Evolutionary conservation across 306 rosid species (phyloP).

Genomic region (Inga oerstediana): DNA sequence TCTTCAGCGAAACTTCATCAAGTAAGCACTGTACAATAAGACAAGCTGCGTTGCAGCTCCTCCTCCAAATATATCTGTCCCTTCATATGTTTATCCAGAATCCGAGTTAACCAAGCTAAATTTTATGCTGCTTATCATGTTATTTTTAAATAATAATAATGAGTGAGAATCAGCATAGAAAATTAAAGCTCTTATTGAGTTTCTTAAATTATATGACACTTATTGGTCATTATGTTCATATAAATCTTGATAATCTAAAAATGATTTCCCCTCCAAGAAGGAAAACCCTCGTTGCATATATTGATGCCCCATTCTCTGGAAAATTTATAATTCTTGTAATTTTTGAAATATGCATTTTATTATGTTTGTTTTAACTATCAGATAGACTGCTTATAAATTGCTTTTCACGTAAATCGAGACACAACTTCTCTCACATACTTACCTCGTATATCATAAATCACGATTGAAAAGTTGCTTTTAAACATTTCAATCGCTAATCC

Average conservation of each 20-base stretch:
- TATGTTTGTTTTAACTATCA: no score
- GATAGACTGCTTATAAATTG: no score
- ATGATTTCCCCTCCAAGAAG: background rate
- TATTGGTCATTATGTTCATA: background rate
- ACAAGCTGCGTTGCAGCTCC: background rate
- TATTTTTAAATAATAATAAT: background rate
- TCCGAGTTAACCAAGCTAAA: no score
- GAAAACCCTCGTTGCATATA: background rate
- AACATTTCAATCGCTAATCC: no score
- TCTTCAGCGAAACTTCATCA: slow-evolving; percentile 9
- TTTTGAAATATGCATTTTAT: background rate
- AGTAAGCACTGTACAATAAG: background rate
- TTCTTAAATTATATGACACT: background rate
- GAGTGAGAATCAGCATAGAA: background rate
- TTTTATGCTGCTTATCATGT: background rate
- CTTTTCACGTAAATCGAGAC: no score
- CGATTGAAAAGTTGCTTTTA: no score
- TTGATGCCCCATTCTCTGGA: background rate
- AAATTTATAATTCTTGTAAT: no score
- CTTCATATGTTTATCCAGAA: background rate
- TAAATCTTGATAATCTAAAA: background rate
- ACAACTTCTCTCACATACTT: no score
- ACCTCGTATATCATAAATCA: no score
- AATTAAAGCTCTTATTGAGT: background rate
- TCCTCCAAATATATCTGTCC: background rate